A percentile compares a stretch with the other conserved stretches of the same genome.
Conservation (phyloP, 371 early-diverging fungal genomes). For the Mucor indicus region DNA sequence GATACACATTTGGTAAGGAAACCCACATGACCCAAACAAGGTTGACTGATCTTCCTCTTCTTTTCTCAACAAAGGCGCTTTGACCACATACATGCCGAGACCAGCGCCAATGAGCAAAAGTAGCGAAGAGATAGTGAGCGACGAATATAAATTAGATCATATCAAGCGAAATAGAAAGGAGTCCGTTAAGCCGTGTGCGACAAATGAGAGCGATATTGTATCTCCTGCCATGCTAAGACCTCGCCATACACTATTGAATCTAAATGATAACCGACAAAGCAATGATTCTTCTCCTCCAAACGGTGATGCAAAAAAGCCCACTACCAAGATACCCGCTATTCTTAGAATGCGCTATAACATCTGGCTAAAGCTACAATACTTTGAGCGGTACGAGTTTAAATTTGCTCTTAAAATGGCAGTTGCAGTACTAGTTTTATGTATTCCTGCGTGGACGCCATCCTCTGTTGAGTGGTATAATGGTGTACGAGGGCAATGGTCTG, state of each 20-base stretch:
- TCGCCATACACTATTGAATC: no score
- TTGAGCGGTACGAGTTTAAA: constrained; percentile 52
- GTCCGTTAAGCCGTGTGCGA: no score
- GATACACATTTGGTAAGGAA: constrained; percentile 29
- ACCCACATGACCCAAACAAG: neutral
- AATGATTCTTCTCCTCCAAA: no score
- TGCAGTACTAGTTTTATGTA: constrained; percentile 40
- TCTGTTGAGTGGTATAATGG: constrained; percentile 34
- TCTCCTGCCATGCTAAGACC: no score
- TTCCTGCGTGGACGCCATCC: constrained; percentile 50
- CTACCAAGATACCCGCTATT: constrained; percentile 3
- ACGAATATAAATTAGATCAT: constrained; percentile 17
- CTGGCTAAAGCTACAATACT: constrained; percentile 43
- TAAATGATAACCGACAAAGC: no score
- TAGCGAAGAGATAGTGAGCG: constrained; percentile 22
- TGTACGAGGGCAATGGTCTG: constrained; percentile 59
- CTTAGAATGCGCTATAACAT: constrained; percentile 40
- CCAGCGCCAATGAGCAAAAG: constrained; percentile 19
- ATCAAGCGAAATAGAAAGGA: neutral
- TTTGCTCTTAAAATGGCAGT: constrained; percentile 61
- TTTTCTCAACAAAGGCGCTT: constrained; percentile 6
- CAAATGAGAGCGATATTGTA: no score
- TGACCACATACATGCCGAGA: constrained; percentile 24
- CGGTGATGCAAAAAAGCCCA: no score
- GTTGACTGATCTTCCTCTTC: no score